Evolutionary conservation across 1,284 basidiomycete species (phyloP).

Genomic region (Trichosporon sp.): DNA sequence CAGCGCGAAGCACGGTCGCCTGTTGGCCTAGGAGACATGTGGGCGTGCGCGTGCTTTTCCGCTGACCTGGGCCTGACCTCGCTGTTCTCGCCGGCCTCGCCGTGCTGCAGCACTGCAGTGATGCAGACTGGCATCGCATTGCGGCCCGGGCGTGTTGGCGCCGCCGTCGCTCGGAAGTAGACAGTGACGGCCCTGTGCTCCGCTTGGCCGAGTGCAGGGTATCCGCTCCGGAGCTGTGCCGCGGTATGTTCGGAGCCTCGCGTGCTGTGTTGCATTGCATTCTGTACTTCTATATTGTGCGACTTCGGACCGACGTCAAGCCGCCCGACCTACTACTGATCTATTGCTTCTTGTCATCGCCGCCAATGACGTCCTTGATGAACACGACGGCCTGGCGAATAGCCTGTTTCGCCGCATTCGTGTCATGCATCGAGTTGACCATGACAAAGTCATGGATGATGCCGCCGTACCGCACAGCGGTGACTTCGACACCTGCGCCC

Average conservation of each 20-base stretch:
- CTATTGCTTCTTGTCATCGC: background rate
- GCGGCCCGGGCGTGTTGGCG: too few species aligned
- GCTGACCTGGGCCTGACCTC: too few species aligned
- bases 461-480: conserved; percentile 25
- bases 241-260: too few species aligned
- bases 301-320: too few species aligned
- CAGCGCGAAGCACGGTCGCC: too few species aligned
- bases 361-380: conserved; percentile 19
- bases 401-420: conserved; percentile 24
- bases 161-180: background rate
- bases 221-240: background rate
- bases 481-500: conserved; percentile 24
- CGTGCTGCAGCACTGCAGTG: too few species aligned
- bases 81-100: too few species aligned
- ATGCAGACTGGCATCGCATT: background rate
- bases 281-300: conserved; percentile 1
- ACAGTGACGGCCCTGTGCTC: too few species aligned
- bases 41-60: background rate
- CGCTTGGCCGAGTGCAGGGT: too few species aligned
- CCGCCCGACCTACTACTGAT: too few species aligned
- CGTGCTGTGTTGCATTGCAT: background rate
- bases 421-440: conserved; percentile 30
- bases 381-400: conserved; percentile 19
- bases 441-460: conserved; percentile 33
- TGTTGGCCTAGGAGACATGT: background rate